Base-by-base conservation (phyloP, 148 eudicot species). In the Persicaria tinctoria region DNA sequence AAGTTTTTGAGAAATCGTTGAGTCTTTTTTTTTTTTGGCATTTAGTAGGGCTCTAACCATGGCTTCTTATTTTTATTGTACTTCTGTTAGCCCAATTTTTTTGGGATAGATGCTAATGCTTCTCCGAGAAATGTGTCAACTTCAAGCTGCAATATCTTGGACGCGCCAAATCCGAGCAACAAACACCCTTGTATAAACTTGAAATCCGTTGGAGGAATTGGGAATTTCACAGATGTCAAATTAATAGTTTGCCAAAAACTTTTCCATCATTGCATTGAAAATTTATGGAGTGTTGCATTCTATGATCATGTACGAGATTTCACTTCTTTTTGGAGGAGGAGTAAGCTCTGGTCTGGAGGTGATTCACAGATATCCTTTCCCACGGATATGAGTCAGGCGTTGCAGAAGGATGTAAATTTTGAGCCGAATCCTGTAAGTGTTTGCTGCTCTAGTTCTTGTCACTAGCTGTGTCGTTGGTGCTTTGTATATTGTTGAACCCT, bases 241-340 rank as follows among this genome's bases (percentile, higher is more conserved):
- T 46, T 66, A 32, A 76, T 51, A 46, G 81, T 92, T 75, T 83
- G 83, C 79, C 84, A 74, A 71, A 74, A 68, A 64, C 80, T 90
- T 64, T 84, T 86, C 80, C 79, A 86, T 79, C 78, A 88, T 74
- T 87, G 91, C 83, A 83, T 80, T 84, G 83, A 89, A 81, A 94
- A 85, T 79, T 77, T 89, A 83, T 95, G 99, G 99, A 90, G 90
- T 86, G 90, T 90, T 46, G 86, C 90, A 44, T 80, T 82, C 75
- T 86, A 85, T 84, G 99, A 92, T 77, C 89, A 85, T 75, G 76
- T 90, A 38, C 82, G 76, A 18, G 84, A 89, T 16, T 87, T 78
- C 82, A 70, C 81, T 11, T 79, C 86, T 80, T 62, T 82, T 41
- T 95, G 97, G 99, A 86, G 99, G 76, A 95, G 82, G 73, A 73